phyloP scores from a whole-genome alignment of 2,329 filamentous ascomycete genomes.

The Aspergillus tamarii region DNA sequence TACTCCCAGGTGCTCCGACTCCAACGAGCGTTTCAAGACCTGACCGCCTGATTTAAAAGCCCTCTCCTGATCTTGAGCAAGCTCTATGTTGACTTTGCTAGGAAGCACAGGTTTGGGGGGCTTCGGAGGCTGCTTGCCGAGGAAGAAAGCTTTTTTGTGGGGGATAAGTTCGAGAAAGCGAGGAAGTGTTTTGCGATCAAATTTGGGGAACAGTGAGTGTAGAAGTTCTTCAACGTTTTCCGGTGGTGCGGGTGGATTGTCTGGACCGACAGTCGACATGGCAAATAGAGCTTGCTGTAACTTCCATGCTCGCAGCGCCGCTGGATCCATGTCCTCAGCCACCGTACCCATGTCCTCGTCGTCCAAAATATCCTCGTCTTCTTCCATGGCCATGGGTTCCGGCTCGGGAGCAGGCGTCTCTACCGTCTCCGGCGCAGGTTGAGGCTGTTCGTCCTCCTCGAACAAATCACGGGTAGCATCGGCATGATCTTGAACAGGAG shows the following conservation, averaged over 20 bases:
- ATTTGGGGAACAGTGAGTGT: conserved; percentile 78
- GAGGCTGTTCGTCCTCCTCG: conserved; percentile 27
- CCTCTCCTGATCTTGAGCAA: conserved; percentile 84
- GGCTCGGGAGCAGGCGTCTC: conserved; percentile 8
- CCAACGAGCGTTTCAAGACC: conserved; percentile 53
- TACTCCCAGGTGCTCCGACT: conserved; percentile 61
- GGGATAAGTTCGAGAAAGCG: conserved; percentile 83
- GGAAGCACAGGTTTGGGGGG: conserved; percentile 80
- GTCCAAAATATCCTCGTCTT: conserved; percentile 30
- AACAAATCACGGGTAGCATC: conserved; percentile 36
- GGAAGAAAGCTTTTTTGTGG: conserved; percentile 75
- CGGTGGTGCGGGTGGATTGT: conserved; percentile 67
- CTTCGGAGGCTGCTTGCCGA: conserved; percentile 77
- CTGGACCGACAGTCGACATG: conserved; percentile 54
- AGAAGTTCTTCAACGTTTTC: conserved; percentile 76
- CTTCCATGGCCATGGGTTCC: conserved; percentile 29
- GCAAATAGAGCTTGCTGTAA: conserved; percentile 52
- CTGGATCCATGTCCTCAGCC: conserved; percentile 46
- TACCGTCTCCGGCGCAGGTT: conserved; percentile 4
- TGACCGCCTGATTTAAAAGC: conserved; percentile 75
- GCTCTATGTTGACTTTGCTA: conserved; percentile 84
- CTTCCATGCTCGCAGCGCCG: conserved; percentile 47
- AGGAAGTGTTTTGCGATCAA: conserved; percentile 73
- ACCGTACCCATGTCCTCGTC: conserved; percentile 32
- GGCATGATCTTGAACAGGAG: conserved; percentile 35